phyloP scores from a whole-genome alignment of 2,329 filamentous ascomycete species.

The Trichophyton schoenleinii region DNA sequence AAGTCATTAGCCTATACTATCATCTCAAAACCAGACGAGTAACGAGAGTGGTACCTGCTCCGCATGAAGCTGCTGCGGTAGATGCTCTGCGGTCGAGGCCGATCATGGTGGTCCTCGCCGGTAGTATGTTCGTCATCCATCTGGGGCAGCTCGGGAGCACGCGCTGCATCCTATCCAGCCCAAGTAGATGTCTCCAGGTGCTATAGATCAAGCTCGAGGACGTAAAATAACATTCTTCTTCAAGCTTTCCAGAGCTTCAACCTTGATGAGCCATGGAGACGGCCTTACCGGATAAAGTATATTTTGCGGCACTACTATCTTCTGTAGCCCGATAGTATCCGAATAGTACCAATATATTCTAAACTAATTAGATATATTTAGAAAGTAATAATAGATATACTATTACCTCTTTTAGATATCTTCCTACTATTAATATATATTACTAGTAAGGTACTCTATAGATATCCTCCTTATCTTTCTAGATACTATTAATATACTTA shows the following conservation, averaged over 20 bases:
- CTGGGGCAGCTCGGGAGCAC: not conserved
- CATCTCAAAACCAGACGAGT: not conserved
- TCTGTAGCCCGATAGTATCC: too few relatives aligned
- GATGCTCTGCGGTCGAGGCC: not conserved
- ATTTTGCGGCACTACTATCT: too few relatives aligned
- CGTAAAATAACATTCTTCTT: not conserved
- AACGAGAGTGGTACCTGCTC: slow-evolving; percentile 23
- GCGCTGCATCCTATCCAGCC: not conserved
- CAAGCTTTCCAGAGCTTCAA: not conserved
- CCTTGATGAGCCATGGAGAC: not conserved
- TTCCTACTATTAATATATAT: too few relatives aligned
- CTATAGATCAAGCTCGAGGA: not conserved
- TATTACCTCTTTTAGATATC: too few relatives aligned
- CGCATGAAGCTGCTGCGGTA: slow-evolving; percentile 21
- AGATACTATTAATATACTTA: too few relatives aligned
- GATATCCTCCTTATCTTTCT: too few relatives aligned
- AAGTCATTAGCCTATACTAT: not conserved
- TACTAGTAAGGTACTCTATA: too few relatives aligned
- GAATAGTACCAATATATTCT: too few relatives aligned
- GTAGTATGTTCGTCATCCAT: slow-evolving; percentile 5
- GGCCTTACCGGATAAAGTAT: too few relatives aligned
- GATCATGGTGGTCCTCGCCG: slow-evolving; percentile 7
- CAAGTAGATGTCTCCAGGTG: not conserved
- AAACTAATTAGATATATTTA: too few relatives aligned
- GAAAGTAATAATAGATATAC: too few relatives aligned